phyloP scores from a whole-genome alignment of 306 rosid species.

The Hippophae tibetana region DNA sequence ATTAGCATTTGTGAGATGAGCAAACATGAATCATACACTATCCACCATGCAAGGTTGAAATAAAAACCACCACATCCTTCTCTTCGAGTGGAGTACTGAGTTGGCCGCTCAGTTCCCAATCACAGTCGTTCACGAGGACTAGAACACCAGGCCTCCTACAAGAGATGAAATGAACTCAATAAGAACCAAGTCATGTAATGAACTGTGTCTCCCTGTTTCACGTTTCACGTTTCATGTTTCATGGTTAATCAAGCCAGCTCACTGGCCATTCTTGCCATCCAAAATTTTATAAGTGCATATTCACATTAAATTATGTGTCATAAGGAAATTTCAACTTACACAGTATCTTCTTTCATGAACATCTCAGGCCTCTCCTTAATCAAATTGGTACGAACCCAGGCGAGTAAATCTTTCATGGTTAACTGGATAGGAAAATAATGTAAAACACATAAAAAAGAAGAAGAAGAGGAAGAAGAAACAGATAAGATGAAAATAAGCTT shows the following conservation, averaged over 20 bases:
- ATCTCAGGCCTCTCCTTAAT: slow-evolving; percentile 97
- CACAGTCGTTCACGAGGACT: slow-evolving; percentile 90
- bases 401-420: slow-evolving; percentile 71
- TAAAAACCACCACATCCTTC: slow-evolving; percentile 81
- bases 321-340: slow-evolving; percentile 43
- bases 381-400: slow-evolving; percentile 74
- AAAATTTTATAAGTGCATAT: neutral
- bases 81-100: slow-evolving; percentile 70
- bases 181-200: no score
- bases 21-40: slow-evolving; percentile 24
- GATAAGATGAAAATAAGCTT: neutral
- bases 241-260: no score
- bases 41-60: slow-evolving; percentile 92
- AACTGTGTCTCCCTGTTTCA: no score
- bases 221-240: no score
- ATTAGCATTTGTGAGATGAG: slow-evolving; percentile 1
- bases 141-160: slow-evolving; percentile 97
- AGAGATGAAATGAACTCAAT: slow-evolving; percentile 10
- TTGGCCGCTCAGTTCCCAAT: slow-evolving; percentile 95
- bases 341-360: slow-evolving; percentile 94
- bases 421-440: slow-evolving; percentile 38
- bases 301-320: neutral
- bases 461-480: neutral
- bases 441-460: slow-evolving; percentile 3
- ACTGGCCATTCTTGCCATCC: no score